Evolutionary conservation across 1,284 basidiomycete species (phyloP), one percentile per base, ranked within the genome.

Genomic region (Trichosporon ovoides): DNA sequence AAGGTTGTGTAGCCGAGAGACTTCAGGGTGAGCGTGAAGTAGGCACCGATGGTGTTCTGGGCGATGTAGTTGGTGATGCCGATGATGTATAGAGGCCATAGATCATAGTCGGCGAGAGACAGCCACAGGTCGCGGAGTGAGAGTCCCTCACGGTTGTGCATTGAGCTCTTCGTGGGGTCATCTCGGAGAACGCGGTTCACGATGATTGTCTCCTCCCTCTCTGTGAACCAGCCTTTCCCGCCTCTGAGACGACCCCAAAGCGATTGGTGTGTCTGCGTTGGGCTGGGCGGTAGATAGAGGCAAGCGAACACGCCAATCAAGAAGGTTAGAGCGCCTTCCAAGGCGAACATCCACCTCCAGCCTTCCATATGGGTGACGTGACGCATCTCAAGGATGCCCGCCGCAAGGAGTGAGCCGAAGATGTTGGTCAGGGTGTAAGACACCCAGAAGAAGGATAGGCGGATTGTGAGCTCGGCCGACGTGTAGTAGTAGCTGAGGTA

Each of bases 61-160:
- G 69, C 55, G 10, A 63, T 63, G 20, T 50, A 56, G 16, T 38
- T 31, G 5, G 52, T 53, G 12, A 61, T 16, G 31, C 75, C 66
- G 11, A 79, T 60, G 11, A 74, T 28, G 58, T 80, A 80, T 11
- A 79, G 53, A 0, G 77, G 77, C 70, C 70, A 77, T 4, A 79
- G 65, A 49, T 80, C 77, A 51, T 69, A 78, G 58, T 79, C 78
- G 9, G 57, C 61, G 2, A 79, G 24, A 0, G 70, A 66, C 14
- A 57, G 53, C 64, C 64, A 68, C 12, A 77, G 53, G 16, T 68
- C 60, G 2, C 35, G 53, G 18, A 67, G 20, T 2, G 59, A 58
- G 12, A 77, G 53, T 4, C 75, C 78, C 56, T 80, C 66, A 16
- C 79, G 72, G 58, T 80, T 80, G 71, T 80, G 76, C 79, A 80